Base-by-base conservation (phyloP, 2,329 filamentous ascomycete species). In the Ophioceras dolichostomum region DNA sequence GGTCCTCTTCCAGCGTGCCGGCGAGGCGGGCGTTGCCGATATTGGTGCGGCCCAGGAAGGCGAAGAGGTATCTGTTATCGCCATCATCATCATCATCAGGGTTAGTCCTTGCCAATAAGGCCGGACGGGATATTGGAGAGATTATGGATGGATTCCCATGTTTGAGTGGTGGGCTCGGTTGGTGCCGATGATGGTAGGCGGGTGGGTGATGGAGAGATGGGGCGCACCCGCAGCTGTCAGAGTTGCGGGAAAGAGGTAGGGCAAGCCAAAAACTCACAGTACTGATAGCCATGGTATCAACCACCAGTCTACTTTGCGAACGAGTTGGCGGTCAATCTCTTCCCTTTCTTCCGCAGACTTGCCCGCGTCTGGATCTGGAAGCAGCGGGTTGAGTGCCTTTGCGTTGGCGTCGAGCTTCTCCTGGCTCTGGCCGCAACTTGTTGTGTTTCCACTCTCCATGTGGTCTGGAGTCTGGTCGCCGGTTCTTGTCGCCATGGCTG, bases 1-100 rank as follows among this genome's bases (percentile, higher is more conserved):
- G 47, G 14, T 52, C 47, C 29, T 60, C 32, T 37, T 50, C 37
- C 33, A 57, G 22, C 22, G 22, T 39, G 55, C 47, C 46, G 36
- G 49, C 51, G 37, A 70, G 64, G 49, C 67, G 70, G 8, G 68
- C 65, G 50, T 68, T 68, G 27, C 43, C 44, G 5, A 52, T 45
- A 46, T 74, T 74, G 8, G 64, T 64, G n/a, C 65, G 55, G 48
- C 73, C 70, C 8, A 74, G 57, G 41, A 70, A 73, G 46, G 65
- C 68, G 6, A 74, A 56, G 2, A 73, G 52, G 45, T 72, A 73
- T 5, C 22, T 26, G 22, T 12, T 12, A 26, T 26, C 22, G 12
- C 22, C 22, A 12, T 26, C 22, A 26, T 26, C 8, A 8, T 26
- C 7, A 12, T 26, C 36, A 28, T 19, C 12, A 18, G 14, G 12